These are phyloP conservation scores for Epichloe amarillans DNA, from an alignment of 2,329 filamentous ascomycete species.

Conservation along the genomic window DNA sequence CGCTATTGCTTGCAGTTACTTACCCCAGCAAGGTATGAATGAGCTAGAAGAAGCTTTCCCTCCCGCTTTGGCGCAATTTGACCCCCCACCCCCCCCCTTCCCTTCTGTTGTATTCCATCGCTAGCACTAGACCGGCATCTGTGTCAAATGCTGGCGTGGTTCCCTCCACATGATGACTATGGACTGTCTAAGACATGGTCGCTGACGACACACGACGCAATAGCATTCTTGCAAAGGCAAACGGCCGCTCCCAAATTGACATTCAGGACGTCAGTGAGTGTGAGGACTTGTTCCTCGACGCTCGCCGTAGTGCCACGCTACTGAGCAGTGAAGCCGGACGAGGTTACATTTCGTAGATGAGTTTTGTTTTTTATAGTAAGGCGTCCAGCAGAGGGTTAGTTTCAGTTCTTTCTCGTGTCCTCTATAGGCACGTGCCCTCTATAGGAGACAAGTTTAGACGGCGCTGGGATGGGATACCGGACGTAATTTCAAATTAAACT, in stretches of 20 bases:
- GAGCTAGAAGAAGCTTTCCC: background rate
- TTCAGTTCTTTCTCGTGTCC: background rate
- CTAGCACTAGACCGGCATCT: background rate
- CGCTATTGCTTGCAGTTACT: conserved; percentile 88
- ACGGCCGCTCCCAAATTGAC: conserved; percentile 64
- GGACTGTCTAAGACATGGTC: conserved; percentile 17
- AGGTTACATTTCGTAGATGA: conserved; percentile 45
- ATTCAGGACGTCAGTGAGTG: conserved; percentile 67
- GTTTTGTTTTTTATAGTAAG: background rate
- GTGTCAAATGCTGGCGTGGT: background rate
- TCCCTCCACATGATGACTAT: background rate
- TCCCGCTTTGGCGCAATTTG: background rate
- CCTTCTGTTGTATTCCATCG: background rate
- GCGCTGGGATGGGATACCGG: background rate
- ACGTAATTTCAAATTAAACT: background rate
- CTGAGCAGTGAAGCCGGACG: conserved; percentile 48
- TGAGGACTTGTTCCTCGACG: conserved; percentile 74
- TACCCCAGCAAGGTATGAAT: conserved; percentile 58
- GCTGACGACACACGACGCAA: conserved; percentile 20
- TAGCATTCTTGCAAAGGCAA: conserved; percentile 78
- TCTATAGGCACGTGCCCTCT: background rate
- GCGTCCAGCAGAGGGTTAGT: background rate
- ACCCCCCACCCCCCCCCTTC: background rate
- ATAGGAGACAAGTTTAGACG: background rate
- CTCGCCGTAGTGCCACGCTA: conserved; percentile 61